These are phyloP conservation scores for Ilex paraguariensis DNA, from an alignment of 305 asterid species.

Conservation along the genomic window DNA sequence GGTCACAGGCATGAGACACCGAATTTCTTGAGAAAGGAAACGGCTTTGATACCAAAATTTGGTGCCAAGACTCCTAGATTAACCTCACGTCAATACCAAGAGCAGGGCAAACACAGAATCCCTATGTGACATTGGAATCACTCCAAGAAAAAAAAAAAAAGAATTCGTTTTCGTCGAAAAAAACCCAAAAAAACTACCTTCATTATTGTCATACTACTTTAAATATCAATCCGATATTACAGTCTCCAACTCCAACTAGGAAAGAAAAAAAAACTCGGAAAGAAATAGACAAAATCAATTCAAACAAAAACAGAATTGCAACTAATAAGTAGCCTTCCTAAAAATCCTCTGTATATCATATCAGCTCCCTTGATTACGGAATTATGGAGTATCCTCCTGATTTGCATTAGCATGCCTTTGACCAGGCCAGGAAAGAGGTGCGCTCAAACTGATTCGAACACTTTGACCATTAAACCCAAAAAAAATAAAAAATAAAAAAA, in stretches of 20 bases:
- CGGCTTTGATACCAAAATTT: too few relatives aligned
- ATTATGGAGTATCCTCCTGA: neutral
- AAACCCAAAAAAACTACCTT: neutral
- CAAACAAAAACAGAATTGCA: neutral
- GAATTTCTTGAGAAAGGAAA: too few relatives aligned
- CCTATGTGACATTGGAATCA: neutral
- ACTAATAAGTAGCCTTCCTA: neutral
- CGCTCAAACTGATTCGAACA: too few relatives aligned
- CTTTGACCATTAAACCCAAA: too few relatives aligned
- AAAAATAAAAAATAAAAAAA: too few relatives aligned
- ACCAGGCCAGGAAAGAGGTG: too few relatives aligned
- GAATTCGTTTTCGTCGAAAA: neutral
- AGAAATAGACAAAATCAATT: too few relatives aligned
- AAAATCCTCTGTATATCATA: neutral
- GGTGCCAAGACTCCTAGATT: too few relatives aligned
- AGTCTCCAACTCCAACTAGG: neutral
- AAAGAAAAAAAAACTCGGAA: too few relatives aligned
- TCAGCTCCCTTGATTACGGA: neutral
- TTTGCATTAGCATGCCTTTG: neutral
- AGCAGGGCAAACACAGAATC: neutral
- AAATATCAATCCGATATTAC: neutral
- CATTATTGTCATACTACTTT: neutral
- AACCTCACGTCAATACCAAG: neutral
- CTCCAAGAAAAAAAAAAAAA: neutral
- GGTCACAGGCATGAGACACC: too few relatives aligned